These are phyloP conservation scores for Termitomyces bulborhizus DNA, from an alignment of 768 basidiomycete genomes.

Conservation along the genomic window DNA sequence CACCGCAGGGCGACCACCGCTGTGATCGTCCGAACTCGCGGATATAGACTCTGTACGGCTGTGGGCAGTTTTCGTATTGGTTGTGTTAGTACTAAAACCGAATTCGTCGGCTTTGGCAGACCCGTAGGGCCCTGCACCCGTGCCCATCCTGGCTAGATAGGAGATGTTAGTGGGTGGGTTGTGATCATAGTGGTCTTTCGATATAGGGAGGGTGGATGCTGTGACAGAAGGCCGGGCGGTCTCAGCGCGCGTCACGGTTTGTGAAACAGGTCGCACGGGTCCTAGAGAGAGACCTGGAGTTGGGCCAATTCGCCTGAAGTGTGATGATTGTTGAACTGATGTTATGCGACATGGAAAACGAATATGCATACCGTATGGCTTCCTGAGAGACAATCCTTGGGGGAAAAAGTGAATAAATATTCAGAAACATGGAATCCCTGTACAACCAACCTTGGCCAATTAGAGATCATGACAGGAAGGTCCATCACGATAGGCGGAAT, in stretches of 20 bases:
- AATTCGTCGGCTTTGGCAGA: slow-evolving; percentile 17
- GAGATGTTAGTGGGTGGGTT: background rate
- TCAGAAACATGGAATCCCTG: background rate
- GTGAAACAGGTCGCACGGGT: slow-evolving; percentile 14
- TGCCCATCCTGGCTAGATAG: background rate
- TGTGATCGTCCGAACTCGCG: slow-evolving; percentile 13
- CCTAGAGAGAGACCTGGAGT: slow-evolving; percentile 40
- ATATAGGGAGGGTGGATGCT: slow-evolving; percentile 10
- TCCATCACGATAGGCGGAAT: slow-evolving; percentile 63
- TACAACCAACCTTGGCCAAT: slow-evolving; percentile 70
- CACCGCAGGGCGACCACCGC: slow-evolving; percentile 2
- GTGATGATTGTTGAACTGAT: background rate
- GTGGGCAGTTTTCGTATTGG: slow-evolving; percentile 12
- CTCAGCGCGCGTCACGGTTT: slow-evolving; percentile 6
- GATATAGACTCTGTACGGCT: slow-evolving; percentile 15
- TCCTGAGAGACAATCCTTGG: slow-evolving; percentile 64
- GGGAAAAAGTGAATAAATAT: slow-evolving; percentile 6
- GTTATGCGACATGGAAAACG: slow-evolving; percentile 12
- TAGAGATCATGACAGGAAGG: slow-evolving; percentile 75
- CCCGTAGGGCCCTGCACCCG: background rate
- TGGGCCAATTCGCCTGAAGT: slow-evolving; percentile 39
- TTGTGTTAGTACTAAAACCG: slow-evolving; percentile 9
- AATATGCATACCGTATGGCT: slow-evolving; percentile 43
- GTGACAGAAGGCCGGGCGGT: slow-evolving; percentile 3
- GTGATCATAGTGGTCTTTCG: slow-evolving; percentile 7